phyloP scores from a whole-genome alignment of 768 basidiomycete species.

The Cystoderma amianthinum region DNA sequence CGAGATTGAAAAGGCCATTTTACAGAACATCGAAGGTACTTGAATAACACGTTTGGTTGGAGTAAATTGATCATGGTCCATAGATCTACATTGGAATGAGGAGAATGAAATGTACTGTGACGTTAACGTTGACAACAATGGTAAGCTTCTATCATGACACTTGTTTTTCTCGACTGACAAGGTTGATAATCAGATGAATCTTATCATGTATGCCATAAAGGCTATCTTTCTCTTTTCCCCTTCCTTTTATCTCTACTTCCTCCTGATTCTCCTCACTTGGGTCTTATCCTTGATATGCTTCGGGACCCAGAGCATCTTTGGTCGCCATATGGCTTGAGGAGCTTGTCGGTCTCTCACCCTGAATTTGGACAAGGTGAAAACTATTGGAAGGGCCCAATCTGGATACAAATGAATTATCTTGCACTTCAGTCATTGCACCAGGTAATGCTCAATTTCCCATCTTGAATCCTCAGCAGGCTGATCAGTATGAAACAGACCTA shows the following conservation, averaged over 20 bases:
- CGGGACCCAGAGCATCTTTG: conserved; percentile 81
- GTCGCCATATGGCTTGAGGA: conserved; percentile 87
- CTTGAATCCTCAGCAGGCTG: not conserved
- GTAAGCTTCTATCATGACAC: conserved; percentile 28
- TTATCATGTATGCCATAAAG: conserved; percentile 83
- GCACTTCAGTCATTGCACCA: conserved; percentile 74
- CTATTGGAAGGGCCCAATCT: conserved; percentile 96
- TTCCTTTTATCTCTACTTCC: conserved; percentile 80
- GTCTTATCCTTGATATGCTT: conserved; percentile 74
- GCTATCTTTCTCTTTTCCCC: conserved; percentile 93
- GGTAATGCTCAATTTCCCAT: conserved; percentile 25
- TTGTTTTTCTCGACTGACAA: not conserved
- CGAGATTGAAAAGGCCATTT: conserved; percentile 75
- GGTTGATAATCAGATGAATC: conserved; percentile 65
- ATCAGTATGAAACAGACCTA: conserved; percentile 50
- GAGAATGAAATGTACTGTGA: conserved; percentile 92
- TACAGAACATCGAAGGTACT: conserved; percentile 80
- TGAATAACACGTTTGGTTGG: conserved; percentile 2
- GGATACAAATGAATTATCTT: conserved; percentile 98
- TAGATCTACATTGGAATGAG: conserved; percentile 92
- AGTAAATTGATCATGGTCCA: not conserved
- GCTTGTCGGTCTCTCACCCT: conserved; percentile 82
- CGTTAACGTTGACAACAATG: conserved; percentile 75
- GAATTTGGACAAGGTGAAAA: conserved; percentile 90
- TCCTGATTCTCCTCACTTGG: conserved; percentile 72